A percentile compares a stretch with the other conserved stretches of the same genome.
These are phyloP conservation scores for Fusarium sp. DNA, from an alignment of 2,329 filamentous ascomycete species.

Conservation along the genomic window DNA sequence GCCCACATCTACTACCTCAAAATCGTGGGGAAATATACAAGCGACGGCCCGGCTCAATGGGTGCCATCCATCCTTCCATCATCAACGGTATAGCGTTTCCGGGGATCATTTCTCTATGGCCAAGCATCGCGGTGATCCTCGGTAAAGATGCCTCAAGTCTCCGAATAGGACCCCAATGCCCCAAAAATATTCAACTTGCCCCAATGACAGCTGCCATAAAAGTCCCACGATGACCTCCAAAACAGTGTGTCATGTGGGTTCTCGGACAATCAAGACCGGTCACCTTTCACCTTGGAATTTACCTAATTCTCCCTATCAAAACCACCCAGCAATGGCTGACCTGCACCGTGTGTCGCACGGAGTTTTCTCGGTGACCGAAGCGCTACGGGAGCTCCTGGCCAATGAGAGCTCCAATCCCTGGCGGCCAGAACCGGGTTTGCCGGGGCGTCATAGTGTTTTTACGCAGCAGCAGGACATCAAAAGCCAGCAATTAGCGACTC, in stretches of 20 bases:
- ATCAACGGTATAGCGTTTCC: conserved; percentile 30
- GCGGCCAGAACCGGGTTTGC: conserved; percentile 50
- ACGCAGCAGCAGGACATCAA: conserved; percentile 47
- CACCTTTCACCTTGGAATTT: conserved; percentile 26
- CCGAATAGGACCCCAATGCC: conserved; percentile 35
- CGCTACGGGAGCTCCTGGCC: conserved; percentile 35
- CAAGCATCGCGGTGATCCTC: conserved; percentile 38
- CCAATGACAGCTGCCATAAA: conserved; percentile 35
- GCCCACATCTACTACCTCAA: conserved; percentile 6
- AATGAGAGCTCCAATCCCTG: conserved; percentile 36
- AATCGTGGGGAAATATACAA: conserved; percentile 36
- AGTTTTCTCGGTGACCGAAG: conserved; percentile 40
- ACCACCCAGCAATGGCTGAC: conserved; percentile 37
- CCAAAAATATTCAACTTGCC: conserved; percentile 36
- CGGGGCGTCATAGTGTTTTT: conserved; percentile 50
- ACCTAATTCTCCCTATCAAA: conserved; percentile 10
- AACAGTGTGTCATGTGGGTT: conserved; percentile 40
- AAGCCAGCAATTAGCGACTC: conserved; percentile 38
- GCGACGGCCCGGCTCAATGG: conserved; percentile 33
- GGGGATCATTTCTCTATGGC: conserved; percentile 29
- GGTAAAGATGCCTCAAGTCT: conserved; percentile 41
- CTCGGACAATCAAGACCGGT: conserved; percentile 38
- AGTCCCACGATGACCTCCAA: conserved; percentile 39
- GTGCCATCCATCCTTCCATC: conserved; percentile 2
- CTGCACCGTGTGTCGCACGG: conserved; percentile 37